These are phyloP conservation scores for Fusarium sp. DNA, from an alignment of 2,329 filamentous ascomycete species.

Conservation along the genomic window DNA sequence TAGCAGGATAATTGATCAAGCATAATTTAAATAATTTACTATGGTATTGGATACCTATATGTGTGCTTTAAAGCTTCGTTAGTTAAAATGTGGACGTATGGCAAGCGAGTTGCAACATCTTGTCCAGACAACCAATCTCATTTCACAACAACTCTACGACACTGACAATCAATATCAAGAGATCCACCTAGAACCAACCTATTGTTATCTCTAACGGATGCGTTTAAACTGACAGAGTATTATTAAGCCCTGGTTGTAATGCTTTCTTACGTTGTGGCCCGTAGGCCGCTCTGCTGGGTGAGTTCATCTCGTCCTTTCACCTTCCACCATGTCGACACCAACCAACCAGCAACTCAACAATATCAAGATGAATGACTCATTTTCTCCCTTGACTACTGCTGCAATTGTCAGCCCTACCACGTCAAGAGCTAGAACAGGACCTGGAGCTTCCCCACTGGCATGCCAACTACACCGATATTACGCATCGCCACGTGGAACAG, in stretches of 20 bases:
- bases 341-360: neutral
- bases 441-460: neutral
- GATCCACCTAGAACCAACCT: neutral
- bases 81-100: neutral
- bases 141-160: neutral
- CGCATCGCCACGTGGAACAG: neutral
- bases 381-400: neutral
- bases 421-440: neutral
- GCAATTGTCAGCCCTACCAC: neutral
- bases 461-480: neutral
- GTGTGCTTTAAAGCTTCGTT: neutral
- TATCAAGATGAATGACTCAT: neutral
- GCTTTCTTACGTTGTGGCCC: neutral
- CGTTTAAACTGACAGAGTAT: neutral
- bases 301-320: neutral
- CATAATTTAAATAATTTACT: neutral
- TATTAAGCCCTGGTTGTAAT: neutral
- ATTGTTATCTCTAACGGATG: too few relatives aligned
- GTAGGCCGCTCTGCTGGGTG: neutral
- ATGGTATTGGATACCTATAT: accelerated
- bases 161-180: neutral
- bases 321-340: neutral
- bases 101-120: conserved; percentile 2
- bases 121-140: neutral
- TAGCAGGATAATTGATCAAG: neutral